Evolutionary conservation across 192 early-diverging fungal species (phyloP), one percentile per base, ranked within the genome.

Genomic region (Phycomyces nitens): DNA sequence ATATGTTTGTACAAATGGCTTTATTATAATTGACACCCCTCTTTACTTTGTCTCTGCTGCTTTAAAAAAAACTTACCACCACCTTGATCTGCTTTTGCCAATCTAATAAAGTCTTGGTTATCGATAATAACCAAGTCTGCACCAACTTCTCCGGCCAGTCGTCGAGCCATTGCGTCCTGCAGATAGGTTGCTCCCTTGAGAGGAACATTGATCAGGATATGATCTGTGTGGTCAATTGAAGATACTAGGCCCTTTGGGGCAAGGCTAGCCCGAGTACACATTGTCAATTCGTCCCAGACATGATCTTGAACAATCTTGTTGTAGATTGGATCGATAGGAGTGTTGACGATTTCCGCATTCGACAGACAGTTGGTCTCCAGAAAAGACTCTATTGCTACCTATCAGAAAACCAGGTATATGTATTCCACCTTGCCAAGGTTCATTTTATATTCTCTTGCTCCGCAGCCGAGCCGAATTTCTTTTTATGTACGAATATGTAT

Each of bases 101-200:
- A 72, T 10, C 72, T 66, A 47, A 87, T 71, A 21, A 89, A 55
- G 43, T 83, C 81, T 47, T 84, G 78, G 10, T 78, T 70, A 60
- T 92, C 89, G 41, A 92, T 57, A 0, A 68, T 77, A 12, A 90
- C 38, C 16, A 92, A 53, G 69, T 84, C 83, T 26, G 89, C 87
- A 8, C 65, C 69, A 0, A 80, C 27, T 0, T 77, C 79, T 7
- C 66, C 60, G 5, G 86, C 86, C 21, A 78, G 43, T 5, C 72
- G 76, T 39, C 74, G 64, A 0, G 62, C 73, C n/a, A 81, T 41
- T 2, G 44, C 63, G 49, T 81, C 80, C 62, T 74, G 65, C 29
- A 81, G 58, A 42, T 68, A 70, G 1, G 74, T 69, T 11, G 80
- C 73, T 7, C 80, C 80, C n/a, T 68, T 56, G 16, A 69, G 62